phyloP scores from a whole-genome alignment of 2,329 filamentous ascomycete species.

The Septoria linicola region DNA sequence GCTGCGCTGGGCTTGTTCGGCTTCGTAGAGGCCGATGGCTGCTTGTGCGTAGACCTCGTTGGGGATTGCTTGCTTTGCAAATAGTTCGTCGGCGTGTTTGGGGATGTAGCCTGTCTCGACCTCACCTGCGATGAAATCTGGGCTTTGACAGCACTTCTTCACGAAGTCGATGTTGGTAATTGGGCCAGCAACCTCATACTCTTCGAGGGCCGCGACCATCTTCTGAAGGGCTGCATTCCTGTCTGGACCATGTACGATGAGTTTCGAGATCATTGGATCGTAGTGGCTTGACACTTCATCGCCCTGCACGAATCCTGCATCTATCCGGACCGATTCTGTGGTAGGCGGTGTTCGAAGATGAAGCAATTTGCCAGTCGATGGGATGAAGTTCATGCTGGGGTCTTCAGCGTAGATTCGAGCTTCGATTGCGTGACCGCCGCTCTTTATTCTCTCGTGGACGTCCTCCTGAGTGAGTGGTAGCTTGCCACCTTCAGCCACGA shows the following conservation, averaged over 20 bases:
- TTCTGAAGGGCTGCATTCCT: constrained; percentile 80
- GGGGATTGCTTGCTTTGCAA: constrained; percentile 55
- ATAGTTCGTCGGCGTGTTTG: constrained; percentile 78
- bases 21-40: constrained; percentile 65
- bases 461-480: constrained; percentile 66
- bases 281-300: constrained; percentile 93
- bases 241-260: constrained; percentile 82
- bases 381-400: constrained; percentile 86
- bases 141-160: constrained; percentile 78
- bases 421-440: constrained; percentile 85
- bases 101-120: constrained; percentile 96
- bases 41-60: constrained; percentile 83
- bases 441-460: constrained; percentile 67
- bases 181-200: constrained; percentile 89
- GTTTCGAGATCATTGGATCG: constrained; percentile 97
- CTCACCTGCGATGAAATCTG: constrained; percentile 78
- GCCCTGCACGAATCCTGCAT: constrained; percentile 87
- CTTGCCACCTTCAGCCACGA: constrained; percentile 71
- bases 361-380: constrained; percentile 83
- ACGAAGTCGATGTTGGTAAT: constrained; percentile 97
- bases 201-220: constrained; percentile 73
- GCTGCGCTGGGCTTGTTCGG: constrained; percentile 49
- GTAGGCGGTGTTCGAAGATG: constrained; percentile 73
- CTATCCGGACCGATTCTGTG: constrained; percentile 76
- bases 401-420: constrained; percentile 96